Base-by-base conservation (phyloP, 306 rosid genomes). In the Vigna hirtella region DNA sequence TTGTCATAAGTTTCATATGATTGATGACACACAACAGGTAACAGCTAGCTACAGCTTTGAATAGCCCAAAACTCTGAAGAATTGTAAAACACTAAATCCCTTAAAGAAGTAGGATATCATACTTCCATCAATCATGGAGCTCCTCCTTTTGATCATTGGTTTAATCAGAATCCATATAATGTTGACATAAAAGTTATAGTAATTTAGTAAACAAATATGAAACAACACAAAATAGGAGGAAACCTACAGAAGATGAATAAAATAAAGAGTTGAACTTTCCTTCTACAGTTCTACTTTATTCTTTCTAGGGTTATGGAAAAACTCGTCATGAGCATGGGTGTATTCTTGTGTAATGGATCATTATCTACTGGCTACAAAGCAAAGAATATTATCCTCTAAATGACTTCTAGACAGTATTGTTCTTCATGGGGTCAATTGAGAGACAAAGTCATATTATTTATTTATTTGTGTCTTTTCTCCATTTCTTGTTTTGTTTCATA, bases 61-160 rank as follows among this genome's bases (percentile, higher is more conserved):
- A 48, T 57, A 50, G 5, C 53, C 77, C 14, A 72, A 71, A 56
- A 79, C 26, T 30, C 58, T 15, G 2, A 22, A 70, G 30, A 69
- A 58, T 59, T 69, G 2, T 70, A 59, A 36, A 14, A 49, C 1
- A 34, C 20, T 24, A 50, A 20, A 66, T 66, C 73, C 73, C 50
- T 4, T 3, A 16, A 32, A 65, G 47, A 63, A 38, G 6, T 67
- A 51, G 18, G n/a, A 45, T 2, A 72, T 57, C 49, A 38, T 72
- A 71, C 26, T 71, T 62, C 56, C 66, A 71, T 61, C 32, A 59
- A 48, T 32, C n/a, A 32, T 13, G 36, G 48, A 47, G 40, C 13
- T 32, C 38, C 49, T 36, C 17, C 30, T 61, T 49, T 16, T 13
- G 45, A 79, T 3, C 45, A 70, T 36, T 36, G 38, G 16, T 26